Evolutionary conservation across 805 yeast genomes (phyloP), one percentile per base, ranked within the genome.

Genomic region (Kuraishia capsulata): DNA sequence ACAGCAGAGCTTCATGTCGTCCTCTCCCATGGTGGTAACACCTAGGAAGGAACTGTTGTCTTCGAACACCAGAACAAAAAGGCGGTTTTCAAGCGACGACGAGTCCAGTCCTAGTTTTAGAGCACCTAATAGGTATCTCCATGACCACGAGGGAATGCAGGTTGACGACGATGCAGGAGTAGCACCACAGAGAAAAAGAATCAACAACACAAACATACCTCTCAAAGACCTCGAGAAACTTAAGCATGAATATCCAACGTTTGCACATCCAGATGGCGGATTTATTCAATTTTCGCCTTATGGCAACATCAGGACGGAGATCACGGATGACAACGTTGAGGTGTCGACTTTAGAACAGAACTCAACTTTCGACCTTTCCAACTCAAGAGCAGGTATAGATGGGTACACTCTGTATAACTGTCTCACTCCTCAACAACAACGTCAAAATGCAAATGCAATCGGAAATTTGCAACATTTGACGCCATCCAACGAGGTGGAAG

Each of bases 261-360:
- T 71, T 45, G 64, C 64, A 38, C 81, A 75, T 44, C 82, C 82
- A 2, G 75, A 75, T 10, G 82, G 82, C 8, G 82, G 82, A 0
- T 63, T 62, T 23, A 70, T 76, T 35, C 77, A 75, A 51, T 70
- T 76, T 40, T 75, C 81, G 1, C 81, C 82, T 19, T 67, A 78
- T 60, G 82, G 82, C n/a, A 72, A 75, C 36, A 58, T 76, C 30
- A 58, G 81, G 44, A 62, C 67, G 2, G 56, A 53, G 44, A 17
- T 61, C 20, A 56, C 65, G 25, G 62, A 60, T 24, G 64, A 64
- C 35, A 76, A 76, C 38, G 66, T 69, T 36, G 51, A 58, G 41
- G 61, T 68, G 23, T 65, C 74, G 37, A 61, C 64, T 31, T 67
- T 76, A 40, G 81, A 76, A 50, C 69, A 71, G 47, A 49, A 52